These are phyloP conservation scores for Casuarina equisetifolia DNA, from an alignment of 306 rosid genomes.

Conservation along the genomic window DNA sequence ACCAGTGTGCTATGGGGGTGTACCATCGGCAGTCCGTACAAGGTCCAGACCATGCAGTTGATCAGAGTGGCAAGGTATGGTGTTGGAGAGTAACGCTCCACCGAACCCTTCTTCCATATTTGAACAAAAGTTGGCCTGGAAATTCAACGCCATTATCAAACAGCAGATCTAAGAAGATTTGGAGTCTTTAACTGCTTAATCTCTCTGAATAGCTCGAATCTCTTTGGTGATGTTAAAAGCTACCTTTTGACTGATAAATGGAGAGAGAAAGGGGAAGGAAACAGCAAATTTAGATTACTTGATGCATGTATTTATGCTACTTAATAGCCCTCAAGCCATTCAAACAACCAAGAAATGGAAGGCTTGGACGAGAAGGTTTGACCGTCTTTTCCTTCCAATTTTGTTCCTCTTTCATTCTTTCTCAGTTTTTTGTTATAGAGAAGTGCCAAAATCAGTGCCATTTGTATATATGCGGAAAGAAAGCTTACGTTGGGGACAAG, in stretches of 20 bases:
- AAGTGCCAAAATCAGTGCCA: not conserved
- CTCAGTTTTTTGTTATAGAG: not conserved
- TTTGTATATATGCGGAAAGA: not conserved
- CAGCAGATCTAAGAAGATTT: not conserved
- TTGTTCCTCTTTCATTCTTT: not conserved
- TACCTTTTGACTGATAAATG: too few relatives aligned
- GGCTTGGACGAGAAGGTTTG: too few relatives aligned
- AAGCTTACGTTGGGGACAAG: constrained; percentile 78
- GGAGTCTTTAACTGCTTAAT: not conserved
- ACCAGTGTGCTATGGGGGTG: constrained; percentile 64
- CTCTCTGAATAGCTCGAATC: not conserved
- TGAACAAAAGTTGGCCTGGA: constrained; percentile 66
- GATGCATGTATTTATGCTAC: not conserved
- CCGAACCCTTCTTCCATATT: constrained; percentile 75
- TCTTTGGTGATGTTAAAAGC: not conserved
- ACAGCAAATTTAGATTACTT: not conserved
- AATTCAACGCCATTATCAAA: not conserved
- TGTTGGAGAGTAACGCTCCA: constrained; percentile 70
- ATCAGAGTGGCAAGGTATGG: constrained; percentile 79
- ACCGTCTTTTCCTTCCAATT: not conserved
- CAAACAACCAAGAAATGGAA: not conserved
- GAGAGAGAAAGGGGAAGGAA: not conserved
- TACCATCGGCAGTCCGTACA: constrained; percentile 81
- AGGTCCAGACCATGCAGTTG: constrained; percentile 88
- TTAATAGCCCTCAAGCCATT: not conserved